A percentile compares a stretch with the other conserved stretches of the same genome.
phyloP scores from a whole-genome alignment of 2,329 filamentous ascomycete genomes.

The Ceratocystis huliohia region DNA sequence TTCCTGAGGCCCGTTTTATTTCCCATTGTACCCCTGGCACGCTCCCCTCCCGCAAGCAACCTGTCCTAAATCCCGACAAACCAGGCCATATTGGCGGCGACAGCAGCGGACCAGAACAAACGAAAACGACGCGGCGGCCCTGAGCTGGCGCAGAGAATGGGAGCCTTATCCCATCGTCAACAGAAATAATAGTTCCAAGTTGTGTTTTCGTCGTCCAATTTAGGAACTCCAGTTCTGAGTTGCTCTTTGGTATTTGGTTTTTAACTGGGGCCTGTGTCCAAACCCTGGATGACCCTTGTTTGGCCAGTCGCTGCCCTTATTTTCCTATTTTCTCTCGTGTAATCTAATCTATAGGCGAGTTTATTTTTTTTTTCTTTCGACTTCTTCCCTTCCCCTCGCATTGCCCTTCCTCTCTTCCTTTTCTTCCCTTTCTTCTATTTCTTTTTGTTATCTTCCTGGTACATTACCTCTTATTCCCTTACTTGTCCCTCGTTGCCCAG shows the following conservation, averaged over 20 bases:
- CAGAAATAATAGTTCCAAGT: no score
- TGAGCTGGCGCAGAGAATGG: no score
- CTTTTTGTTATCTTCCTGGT: constrained; percentile 1
- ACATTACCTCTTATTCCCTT: constrained; percentile 3
- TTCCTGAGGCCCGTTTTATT: constrained; percentile 6
- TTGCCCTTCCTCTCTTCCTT: background rate
- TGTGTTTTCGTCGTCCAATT: background rate
- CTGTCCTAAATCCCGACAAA: background rate
- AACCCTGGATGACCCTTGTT: constrained; percentile 13
- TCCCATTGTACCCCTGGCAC: constrained; percentile 1
- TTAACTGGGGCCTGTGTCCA: constrained; percentile 14
- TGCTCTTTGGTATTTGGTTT: background rate
- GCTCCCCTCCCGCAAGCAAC: background rate
- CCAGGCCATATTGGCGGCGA: background rate
- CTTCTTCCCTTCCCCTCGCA: constrained; percentile 8
- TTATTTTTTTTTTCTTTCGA: background rate
- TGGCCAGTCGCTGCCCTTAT: constrained; percentile 18
- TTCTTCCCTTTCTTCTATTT: constrained; percentile 12
- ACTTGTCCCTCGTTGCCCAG: constrained; percentile 1
- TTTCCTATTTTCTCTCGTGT: constrained; percentile 20
- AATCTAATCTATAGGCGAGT: constrained; percentile 14
- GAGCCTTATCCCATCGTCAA: no score
- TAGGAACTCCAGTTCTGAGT: background rate
- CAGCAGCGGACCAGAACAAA: background rate
- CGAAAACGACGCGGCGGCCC: background rate